These are phyloP conservation scores for Linum lewisii DNA, from an alignment of 345 rosid genomes.

Conservation along the genomic window DNA sequence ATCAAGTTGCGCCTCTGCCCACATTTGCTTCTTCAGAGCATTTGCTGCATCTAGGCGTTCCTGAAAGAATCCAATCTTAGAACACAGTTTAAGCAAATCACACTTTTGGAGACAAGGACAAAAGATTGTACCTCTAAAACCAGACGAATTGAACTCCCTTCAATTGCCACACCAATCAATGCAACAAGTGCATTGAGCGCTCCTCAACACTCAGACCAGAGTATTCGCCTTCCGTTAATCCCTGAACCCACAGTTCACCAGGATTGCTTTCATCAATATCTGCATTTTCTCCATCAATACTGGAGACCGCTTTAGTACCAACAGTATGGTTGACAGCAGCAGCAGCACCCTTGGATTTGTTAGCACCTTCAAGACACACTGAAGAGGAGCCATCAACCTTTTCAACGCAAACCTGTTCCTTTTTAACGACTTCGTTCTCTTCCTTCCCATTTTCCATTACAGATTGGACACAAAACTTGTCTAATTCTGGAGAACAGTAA, in stretches of 20 bases:
- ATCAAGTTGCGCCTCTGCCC: conserved; percentile 86
- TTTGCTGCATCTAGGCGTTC: conserved; percentile 86
- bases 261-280: conserved; percentile 58
- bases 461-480: conserved; percentile 12
- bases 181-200: conserved; percentile 69
- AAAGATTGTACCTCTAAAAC: conserved; percentile 49
- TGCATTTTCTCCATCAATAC: conserved; percentile 25
- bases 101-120: not conserved
- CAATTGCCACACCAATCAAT: conserved; percentile 58
- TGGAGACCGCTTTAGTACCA: conserved; percentile 18
- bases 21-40: conserved; percentile 85
- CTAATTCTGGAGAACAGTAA: conserved; percentile 20
- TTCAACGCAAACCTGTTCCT: conserved; percentile 23
- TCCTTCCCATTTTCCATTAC: conserved; percentile 30
- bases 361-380: conserved; percentile 21
- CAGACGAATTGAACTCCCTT: conserved; percentile 62
- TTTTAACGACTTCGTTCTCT: conserved; percentile 17
- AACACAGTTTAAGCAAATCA: conserved; percentile 13
- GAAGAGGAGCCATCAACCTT: conserved; percentile 25
- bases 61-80: conserved; percentile 34
- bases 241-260: conserved; percentile 81
- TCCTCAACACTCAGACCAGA: conserved; percentile 69
- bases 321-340: conserved; percentile 17
- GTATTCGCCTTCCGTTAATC: conserved; percentile 75
- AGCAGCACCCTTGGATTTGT: conserved; percentile 16